These are phyloP conservation scores for Hermanozyma aechmeae DNA, from an alignment of 805 yeast species.

Conservation along the genomic window DNA sequence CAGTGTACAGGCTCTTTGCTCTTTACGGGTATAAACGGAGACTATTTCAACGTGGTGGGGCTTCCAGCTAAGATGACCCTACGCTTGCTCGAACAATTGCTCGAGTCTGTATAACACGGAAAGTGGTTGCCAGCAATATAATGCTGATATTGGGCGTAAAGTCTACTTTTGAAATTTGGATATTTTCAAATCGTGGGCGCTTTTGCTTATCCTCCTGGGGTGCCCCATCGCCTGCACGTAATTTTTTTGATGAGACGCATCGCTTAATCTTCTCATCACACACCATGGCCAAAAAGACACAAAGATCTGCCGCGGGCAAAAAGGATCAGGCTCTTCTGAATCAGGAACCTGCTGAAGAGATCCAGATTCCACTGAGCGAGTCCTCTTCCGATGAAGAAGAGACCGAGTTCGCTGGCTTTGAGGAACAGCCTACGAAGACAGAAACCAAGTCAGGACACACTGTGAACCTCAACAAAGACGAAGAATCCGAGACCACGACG, in stretches of 20 bases:
- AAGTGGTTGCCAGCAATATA: too few species aligned
- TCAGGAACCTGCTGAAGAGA: too few species aligned
- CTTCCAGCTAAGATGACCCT: too few species aligned
- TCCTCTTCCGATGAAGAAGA: conserved; percentile 6
- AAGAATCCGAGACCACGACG: conserved; percentile 16
- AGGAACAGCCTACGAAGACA: conserved; percentile 1
- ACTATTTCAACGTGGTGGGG: conserved; percentile 81
- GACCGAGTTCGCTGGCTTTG: conserved; percentile 7
- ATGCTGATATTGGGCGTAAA: too few species aligned
- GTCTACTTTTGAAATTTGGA: too few species aligned
- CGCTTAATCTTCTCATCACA: not conserved
- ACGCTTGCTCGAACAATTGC: too few species aligned
- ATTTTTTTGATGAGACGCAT: conserved; percentile 10
- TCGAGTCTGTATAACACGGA: too few species aligned
- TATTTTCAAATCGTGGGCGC: too few species aligned
- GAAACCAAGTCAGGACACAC: conserved; percentile 10
- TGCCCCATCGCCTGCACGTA: too few species aligned
- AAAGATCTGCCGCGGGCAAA: conserved; percentile 8
- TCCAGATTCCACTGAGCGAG: conserved; percentile 1
- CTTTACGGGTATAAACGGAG: conserved; percentile 62
- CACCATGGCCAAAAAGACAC: conserved; percentile 18
- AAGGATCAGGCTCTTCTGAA: too few species aligned
- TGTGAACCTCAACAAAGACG: conserved; percentile 9
- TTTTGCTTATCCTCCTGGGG: too few species aligned
- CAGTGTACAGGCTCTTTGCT: conserved; percentile 67